Evolutionary conservation across 176 grass and related monocot genomes (phyloP), one percentile per base, ranked within the genome.

Genomic region (Elaeis guineensis): DNA sequence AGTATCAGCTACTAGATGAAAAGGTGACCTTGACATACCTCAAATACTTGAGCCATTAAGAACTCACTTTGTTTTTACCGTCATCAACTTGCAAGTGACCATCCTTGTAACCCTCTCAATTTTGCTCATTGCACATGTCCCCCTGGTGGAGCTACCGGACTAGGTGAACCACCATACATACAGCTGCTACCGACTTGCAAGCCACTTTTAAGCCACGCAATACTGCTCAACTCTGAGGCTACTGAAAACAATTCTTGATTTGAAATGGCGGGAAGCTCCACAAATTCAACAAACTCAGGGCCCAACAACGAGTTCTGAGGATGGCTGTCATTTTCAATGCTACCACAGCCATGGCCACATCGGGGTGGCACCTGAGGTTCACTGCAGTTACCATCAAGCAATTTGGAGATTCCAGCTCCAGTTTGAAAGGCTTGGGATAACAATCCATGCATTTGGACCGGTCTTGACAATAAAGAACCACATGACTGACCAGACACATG

Each of bases 171-270:
- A 12, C 9, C 14, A 3, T 44, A 44, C 35, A 12, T 82, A 21
- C 71, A 76, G 35, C 79, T 58, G 29, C 61, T 77, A 67, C 74
- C 58, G 25, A 65, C 79, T 65, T 79, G 77, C 94, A 99, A 55
- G 52, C 82, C 82, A 58, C 88, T 86, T 70, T 69, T 99, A 72
- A 93, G 79, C 94, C 94, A 99, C 17, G 94, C 88, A 74, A 99
- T 89, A 76, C 94, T 99, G 68, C 94, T 99, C 63, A 99, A 86
- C 64, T 99, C 85, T 58, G 85, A 99, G 60, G 89, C 83, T 11
- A 99, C 48, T 6, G 84, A 80, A 60, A 79, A 82, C 73, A 99
- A 73, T 56, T 79, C 86, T 72, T 62, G 67, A 73, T 67, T 78
- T 52, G 75, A 80, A 78, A 98, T 72, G 30, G 82, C 79, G 21